Conservation (phyloP, 345 rosid genomes). For the Aethionema arabicum region DNA sequence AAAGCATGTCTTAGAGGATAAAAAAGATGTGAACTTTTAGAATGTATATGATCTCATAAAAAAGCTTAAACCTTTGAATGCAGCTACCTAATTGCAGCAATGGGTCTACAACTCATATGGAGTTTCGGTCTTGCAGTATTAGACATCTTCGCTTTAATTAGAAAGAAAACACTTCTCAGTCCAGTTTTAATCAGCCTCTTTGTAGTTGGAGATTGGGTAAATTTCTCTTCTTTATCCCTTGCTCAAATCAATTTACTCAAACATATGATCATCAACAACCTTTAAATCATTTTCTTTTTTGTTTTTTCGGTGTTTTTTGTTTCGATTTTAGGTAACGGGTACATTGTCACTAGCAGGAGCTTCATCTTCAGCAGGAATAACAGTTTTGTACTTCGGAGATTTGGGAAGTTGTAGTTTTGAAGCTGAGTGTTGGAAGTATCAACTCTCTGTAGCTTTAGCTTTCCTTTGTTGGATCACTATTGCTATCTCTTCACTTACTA, state of each 20-base stretch:
- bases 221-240: constrained; percentile 20
- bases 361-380: constrained; percentile 63
- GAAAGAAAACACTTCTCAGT: constrained; percentile 55
- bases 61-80: constrained; percentile 15
- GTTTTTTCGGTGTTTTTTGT: constrained; percentile 12
- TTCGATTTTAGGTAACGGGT: constrained; percentile 55
- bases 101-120: constrained; percentile 88
- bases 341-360: constrained; percentile 72
- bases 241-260: background rate
- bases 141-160: constrained; percentile 56
- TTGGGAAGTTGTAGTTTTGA: constrained; percentile 46
- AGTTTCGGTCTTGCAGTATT: constrained; percentile 70
- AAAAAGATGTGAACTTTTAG: constrained; percentile 4
- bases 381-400: constrained; percentile 57
- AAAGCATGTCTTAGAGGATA: background rate
- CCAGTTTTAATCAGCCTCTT: constrained; percentile 67
- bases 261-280: background rate
- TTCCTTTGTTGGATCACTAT: constrained; percentile 68
- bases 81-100: constrained; percentile 84
- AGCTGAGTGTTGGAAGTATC: constrained; percentile 62
- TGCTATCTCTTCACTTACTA: constrained; percentile 64
- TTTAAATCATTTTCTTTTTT: background rate
- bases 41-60: background rate
- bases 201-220: constrained; percentile 88
- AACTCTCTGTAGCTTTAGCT: constrained; percentile 66